Evolutionary conservation across 2,329 filamentous ascomycete species (phyloP).

Genomic region (Sarocladium brachiariae): DNA sequence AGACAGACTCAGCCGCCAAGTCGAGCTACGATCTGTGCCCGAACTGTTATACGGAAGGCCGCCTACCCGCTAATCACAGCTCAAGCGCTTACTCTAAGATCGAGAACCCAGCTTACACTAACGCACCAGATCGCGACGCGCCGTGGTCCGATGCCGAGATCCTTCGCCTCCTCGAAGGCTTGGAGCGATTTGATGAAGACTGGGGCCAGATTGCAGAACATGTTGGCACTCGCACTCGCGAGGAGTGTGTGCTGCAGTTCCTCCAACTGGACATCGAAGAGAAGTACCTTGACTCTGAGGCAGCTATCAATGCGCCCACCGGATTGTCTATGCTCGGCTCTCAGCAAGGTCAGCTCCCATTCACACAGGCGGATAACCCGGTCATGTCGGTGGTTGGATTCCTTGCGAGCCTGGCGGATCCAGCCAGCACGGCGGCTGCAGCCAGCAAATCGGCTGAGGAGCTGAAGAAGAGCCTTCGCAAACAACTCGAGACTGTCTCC

Average conservation of each 20-base stretch:
- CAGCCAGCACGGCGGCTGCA: conserved; percentile 81
- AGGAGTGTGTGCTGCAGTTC: conserved; percentile 97
- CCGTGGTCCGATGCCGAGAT: conserved; percentile 89
- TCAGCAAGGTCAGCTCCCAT: conserved; percentile 74
- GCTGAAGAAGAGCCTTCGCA: conserved; percentile 72
- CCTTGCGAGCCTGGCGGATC: conserved; percentile 84
- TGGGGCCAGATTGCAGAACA: conserved; percentile 92
- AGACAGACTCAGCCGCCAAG: conserved; percentile 53
- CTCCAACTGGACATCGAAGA: conserved; percentile 95
- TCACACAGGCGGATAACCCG: conserved; percentile 89
- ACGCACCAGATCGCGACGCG: conserved; percentile 73
- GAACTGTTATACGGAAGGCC: conserved; percentile 78
- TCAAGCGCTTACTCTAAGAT: conserved; percentile 80
- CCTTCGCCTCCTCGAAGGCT: conserved; percentile 78
- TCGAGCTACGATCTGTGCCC: conserved; percentile 85
- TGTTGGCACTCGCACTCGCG: conserved; percentile 82
- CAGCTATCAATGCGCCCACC: conserved; percentile 41
- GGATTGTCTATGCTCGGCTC: conserved; percentile 62
- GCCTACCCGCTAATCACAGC: conserved; percentile 72
- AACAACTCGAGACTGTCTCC: conserved; percentile 59
- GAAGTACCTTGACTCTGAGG: conserved; percentile 82
- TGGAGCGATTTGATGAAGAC: conserved; percentile 92
- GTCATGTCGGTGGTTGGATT: conserved; percentile 96
- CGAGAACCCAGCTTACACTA: conserved; percentile 78
- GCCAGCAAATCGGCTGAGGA: conserved; percentile 82